A percentile compares a stretch with the other conserved stretches of the same genome.
Evolutionary conservation across 768 basidiomycete genomes (phyloP).

Genomic region (Pisolithus marmoratus): DNA sequence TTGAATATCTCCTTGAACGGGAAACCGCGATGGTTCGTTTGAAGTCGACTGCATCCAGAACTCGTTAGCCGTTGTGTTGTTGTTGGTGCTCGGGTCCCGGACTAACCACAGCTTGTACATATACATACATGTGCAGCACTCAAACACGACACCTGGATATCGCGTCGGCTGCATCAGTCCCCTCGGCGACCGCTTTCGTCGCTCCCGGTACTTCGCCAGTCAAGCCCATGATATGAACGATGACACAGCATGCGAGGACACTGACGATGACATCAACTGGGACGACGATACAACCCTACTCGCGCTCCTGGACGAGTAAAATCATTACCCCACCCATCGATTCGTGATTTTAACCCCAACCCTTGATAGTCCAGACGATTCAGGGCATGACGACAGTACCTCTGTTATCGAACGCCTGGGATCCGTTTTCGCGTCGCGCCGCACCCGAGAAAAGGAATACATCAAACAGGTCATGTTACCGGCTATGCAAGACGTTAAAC

Average conservation of each 20-base stretch:
- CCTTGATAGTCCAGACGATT: constrained; percentile 29
- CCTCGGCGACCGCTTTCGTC: not conserved
- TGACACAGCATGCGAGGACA: not conserved
- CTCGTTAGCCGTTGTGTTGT: not conserved
- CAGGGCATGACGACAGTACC: constrained; percentile 38
- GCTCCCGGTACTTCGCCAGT: not conserved
- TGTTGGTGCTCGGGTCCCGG: too few relatives aligned
- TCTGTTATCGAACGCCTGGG: constrained; percentile 45
- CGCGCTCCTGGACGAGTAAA: constrained; percentile 25
- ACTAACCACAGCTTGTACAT: too few relatives aligned
- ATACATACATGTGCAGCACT: too few relatives aligned
- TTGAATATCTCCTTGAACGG: not conserved
- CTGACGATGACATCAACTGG: constrained; percentile 9
- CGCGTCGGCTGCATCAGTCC: not conserved
- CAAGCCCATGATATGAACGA: not conserved
- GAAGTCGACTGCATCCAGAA: not conserved
- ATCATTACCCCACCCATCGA: not conserved
- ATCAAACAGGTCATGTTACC: constrained; percentile 31
- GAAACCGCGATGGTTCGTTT: too few relatives aligned
- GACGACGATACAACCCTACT: constrained; percentile 24
- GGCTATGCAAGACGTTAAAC: constrained; percentile 28
- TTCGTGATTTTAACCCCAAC: not conserved
- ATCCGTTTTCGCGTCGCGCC: constrained; percentile 30
- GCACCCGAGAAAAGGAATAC: constrained; percentile 20
- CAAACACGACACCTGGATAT: not conserved